Percentiles rank a stretch among this genome's conserved stretches.
These are phyloP conservation scores for Agrocybe chaxingu DNA, from an alignment of 768 basidiomycete species.

Conservation along the genomic window DNA sequence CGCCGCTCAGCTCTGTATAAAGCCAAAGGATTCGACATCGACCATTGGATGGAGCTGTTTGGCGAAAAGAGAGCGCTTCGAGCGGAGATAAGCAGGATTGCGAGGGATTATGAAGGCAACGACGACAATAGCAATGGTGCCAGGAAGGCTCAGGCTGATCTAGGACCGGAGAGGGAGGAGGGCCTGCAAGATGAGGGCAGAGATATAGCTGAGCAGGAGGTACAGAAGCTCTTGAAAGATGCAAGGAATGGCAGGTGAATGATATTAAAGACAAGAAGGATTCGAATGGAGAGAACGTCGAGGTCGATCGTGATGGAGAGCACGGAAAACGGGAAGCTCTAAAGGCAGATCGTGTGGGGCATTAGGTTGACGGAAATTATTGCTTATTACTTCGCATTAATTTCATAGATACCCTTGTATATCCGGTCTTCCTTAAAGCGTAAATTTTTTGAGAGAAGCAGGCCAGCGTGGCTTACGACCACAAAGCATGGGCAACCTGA, in stretches of 20 bases:
- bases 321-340: not conserved
- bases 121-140: slow-evolving; percentile 17
- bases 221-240: not conserved
- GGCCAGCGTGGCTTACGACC: slow-evolving; percentile 22
- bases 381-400: too few relatives aligned
- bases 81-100: slow-evolving; percentile 53
- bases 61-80: slow-evolving; percentile 46
- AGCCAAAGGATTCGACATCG: slow-evolving; percentile 56
- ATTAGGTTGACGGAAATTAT: not conserved
- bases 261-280: not conserved
- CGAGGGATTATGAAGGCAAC: slow-evolving; percentile 54
- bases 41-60: slow-evolving; percentile 53
- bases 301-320: not conserved
- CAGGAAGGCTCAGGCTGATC: not conserved
- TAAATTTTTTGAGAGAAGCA: not conserved
- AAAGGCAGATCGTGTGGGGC: slow-evolving; percentile 4
- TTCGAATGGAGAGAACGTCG: not conserved
- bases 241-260: not conserved
- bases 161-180: not conserved
- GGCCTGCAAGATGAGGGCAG: not conserved
- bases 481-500: slow-evolving; percentile 60
- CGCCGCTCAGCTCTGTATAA: slow-evolving; percentile 55
- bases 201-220: not conserved
- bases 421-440: not conserved
- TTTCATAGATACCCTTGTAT: too few relatives aligned